These are phyloP conservation scores for Wickerhamiella kurtzmanii DNA, from an alignment of 805 yeast genomes.

Conservation along the genomic window DNA sequence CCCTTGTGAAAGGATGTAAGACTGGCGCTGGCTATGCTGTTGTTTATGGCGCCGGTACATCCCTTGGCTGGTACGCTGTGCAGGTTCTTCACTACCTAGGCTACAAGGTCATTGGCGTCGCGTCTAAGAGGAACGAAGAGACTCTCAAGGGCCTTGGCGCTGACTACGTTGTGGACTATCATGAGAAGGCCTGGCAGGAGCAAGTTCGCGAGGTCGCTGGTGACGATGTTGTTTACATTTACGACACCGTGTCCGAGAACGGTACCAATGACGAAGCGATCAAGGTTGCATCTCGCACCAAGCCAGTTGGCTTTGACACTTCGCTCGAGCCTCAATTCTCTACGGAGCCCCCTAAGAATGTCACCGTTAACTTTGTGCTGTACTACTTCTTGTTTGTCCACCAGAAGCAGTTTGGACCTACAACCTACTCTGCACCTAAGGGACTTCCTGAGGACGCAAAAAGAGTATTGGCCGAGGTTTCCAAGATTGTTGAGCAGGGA, in stretches of 20 bases:
- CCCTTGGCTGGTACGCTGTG: slow-evolving; percentile 42
- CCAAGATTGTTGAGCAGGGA: slow-evolving; percentile 4
- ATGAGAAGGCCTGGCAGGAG: slow-evolving; percentile 32
- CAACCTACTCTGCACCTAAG: slow-evolving; percentile 1
- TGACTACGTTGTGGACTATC: slow-evolving; percentile 33
- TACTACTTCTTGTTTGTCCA: slow-evolving; percentile 5
- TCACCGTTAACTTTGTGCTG: slow-evolving; percentile 6
- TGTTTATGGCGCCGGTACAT: slow-evolving; percentile 39
- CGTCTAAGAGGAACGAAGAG: slow-evolving; percentile 35
- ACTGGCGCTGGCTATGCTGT: slow-evolving; percentile 10
- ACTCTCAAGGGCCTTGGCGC: slow-evolving; percentile 35
- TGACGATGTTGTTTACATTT: slow-evolving; percentile 16
- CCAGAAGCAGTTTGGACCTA: slow-evolving; percentile 8
- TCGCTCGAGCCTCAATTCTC: neutral
- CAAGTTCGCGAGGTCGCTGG: slow-evolving; percentile 27
- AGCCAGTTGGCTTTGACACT: slow-evolving; percentile 3
- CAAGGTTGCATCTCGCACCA: too few species aligned
- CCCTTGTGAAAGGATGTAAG: slow-evolving; percentile 23
- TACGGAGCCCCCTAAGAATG: neutral
- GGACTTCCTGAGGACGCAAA: slow-evolving; percentile 2
- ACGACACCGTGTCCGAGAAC: slow-evolving; percentile 16
- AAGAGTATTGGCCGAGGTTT: slow-evolving; percentile 1
- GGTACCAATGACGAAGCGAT: slow-evolving; percentile 12
- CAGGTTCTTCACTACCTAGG: slow-evolving; percentile 43
- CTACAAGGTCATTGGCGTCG: slow-evolving; percentile 35